Evolutionary conservation across 2,329 filamentous ascomycete species (phyloP).

Genomic region (Neoscytalidium dimidiatum): DNA sequence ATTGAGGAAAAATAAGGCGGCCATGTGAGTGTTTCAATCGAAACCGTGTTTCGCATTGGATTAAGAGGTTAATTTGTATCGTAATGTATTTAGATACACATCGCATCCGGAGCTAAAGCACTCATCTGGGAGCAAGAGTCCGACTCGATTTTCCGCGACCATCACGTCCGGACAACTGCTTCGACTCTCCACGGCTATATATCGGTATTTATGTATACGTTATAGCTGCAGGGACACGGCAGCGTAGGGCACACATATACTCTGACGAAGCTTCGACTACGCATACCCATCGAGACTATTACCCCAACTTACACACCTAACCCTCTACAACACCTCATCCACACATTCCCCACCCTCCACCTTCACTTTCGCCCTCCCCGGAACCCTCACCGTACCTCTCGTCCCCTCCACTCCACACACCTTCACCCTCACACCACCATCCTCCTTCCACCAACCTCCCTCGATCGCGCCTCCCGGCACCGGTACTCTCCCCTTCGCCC

Average conservation of each 20-base stretch:
- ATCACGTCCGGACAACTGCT: neutral
- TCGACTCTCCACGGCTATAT: neutral
- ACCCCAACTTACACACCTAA: neutral
- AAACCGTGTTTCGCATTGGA: no score
- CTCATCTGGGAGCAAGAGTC: neutral
- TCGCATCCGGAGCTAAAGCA: neutral
- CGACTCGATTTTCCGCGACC: no score
- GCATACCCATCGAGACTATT: neutral
- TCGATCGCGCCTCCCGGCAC: neutral
- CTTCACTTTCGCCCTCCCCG: neutral
- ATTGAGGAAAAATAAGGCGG: no score
- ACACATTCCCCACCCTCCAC: neutral
- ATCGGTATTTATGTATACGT: neutral
- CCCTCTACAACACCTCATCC: neutral
- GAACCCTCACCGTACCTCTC: constrained; percentile 1
- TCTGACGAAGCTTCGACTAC: no score
- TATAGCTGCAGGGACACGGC: neutral
- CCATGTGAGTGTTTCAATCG: no score
- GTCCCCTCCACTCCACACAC: constrained; percentile 4
- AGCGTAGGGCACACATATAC: no score
- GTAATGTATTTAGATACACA: neutral
- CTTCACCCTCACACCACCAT: neutral
- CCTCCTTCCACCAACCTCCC: neutral
- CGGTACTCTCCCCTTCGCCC: constrained; percentile 10
- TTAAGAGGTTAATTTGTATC: no score